phyloP scores from a whole-genome alignment of 2,329 filamentous ascomycete species.

The Pseudopyrenochaeta lycopersici region DNA sequence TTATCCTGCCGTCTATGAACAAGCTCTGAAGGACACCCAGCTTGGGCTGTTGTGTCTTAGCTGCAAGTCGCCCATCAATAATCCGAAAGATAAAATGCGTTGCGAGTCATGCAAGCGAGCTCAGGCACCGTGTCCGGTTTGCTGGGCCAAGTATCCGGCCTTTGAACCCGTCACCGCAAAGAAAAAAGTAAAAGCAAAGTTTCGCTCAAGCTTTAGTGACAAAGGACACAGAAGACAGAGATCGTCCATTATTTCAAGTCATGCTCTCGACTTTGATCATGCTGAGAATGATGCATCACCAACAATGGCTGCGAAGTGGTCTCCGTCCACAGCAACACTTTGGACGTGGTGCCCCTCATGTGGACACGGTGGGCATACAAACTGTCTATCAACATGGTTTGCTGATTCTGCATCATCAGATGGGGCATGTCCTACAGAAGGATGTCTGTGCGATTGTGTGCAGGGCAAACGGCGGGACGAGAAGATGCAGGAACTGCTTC shows the following conservation, averaged over 20 bases:
- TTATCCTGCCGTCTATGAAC: conserved; percentile 66
- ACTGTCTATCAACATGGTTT: conserved; percentile 67
- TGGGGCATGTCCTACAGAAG: conserved; percentile 66
- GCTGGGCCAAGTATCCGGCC: conserved; percentile 55
- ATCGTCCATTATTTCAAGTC: conserved; percentile 32
- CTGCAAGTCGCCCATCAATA: conserved; percentile 65
- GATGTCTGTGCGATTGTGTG: conserved; percentile 68
- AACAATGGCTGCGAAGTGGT: conserved; percentile 29
- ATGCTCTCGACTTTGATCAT: conserved; percentile 10
- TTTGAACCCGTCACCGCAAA: conserved; percentile 45
- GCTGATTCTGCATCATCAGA: conserved; percentile 55
- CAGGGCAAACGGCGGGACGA: conserved; percentile 54
- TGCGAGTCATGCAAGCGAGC: conserved; percentile 61
- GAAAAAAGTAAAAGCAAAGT: conserved; percentile 38
- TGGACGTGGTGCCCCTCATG: conserved; percentile 69
- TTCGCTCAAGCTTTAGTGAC: conserved; percentile 28
- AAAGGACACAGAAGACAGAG: conserved; percentile 35
- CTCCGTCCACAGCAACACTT: conserved; percentile 47
- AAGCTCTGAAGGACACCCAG: conserved; percentile 62
- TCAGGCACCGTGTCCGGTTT: conserved; percentile 55
- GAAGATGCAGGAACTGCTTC: conserved; percentile 39
- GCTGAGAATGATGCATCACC: conserved; percentile 30
- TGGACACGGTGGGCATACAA: conserved; percentile 67
- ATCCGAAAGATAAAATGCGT: conserved; percentile 59
- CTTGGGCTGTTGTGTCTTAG: conserved; percentile 64